Conservation (phyloP, 257 asterid species). For the Nemophila menziesii region DNA sequence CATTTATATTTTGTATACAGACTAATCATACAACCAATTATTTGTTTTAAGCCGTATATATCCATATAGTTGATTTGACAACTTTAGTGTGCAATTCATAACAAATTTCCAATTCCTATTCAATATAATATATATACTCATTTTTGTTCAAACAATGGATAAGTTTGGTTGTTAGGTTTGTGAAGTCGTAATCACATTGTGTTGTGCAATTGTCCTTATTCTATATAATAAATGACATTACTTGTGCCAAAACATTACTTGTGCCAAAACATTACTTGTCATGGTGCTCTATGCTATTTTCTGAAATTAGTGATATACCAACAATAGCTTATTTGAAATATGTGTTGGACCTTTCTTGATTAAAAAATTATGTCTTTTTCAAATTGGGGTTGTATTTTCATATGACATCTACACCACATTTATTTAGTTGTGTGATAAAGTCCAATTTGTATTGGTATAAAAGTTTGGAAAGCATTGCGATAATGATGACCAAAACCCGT, state of each 20-base stretch:
- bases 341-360: neutral
- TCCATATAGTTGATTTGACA: neutral
- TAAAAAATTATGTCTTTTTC: neutral
- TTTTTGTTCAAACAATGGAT: neutral
- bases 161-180: neutral
- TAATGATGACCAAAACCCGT: too few relatives aligned
- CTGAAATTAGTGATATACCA: too few relatives aligned
- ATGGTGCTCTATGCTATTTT: too few relatives aligned
- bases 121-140: neutral
- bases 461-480: too few relatives aligned
- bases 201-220: neutral
- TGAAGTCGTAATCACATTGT: neutral
- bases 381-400: too few relatives aligned
- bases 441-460: too few relatives aligned
- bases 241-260: too few relatives aligned
- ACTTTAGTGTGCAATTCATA: neutral
- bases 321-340: too few relatives aligned
- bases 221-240: neutral
- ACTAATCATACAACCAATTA: neutral
- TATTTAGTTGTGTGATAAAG: too few relatives aligned
- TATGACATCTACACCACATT: too few relatives aligned
- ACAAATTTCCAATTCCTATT: neutral
- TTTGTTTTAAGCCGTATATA: slow-evolving; percentile 9
- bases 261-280: too few relatives aligned
- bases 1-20: neutral